Evolutionary conservation across 345 rosid species (phyloP).

Genomic region (Mallotus nudiflorus): DNA sequence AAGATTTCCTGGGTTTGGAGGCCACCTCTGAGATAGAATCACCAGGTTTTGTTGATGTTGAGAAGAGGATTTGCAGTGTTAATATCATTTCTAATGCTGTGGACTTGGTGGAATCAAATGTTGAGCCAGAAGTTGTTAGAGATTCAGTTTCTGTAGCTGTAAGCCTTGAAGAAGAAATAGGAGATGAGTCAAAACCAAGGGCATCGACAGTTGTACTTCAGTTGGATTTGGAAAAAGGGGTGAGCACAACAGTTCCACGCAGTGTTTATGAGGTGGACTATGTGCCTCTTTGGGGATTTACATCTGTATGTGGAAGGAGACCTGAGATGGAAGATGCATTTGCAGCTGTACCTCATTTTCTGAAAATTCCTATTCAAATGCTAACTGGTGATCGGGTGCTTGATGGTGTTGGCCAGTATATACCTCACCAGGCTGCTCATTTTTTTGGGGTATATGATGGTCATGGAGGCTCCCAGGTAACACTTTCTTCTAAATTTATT

Average conservation of each 20-base stretch:
- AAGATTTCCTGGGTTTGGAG: slow-evolving; percentile 54
- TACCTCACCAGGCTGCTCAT: slow-evolving; percentile 68
- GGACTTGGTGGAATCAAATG: slow-evolving; percentile 37
- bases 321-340: slow-evolving; percentile 98
- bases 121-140: slow-evolving; percentile 28
- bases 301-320: slow-evolving; percentile 81
- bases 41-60: slow-evolving; percentile 33
- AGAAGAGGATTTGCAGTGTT: slow-evolving; percentile 39
- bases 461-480: slow-evolving; percentile 94
- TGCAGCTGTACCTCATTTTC: slow-evolving; percentile 59
- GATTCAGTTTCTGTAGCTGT: slow-evolving; percentile 35
- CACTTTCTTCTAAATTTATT: not conserved
- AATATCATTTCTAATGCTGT: slow-evolving; percentile 41
- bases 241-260: slow-evolving; percentile 38
- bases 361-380: slow-evolving; percentile 76
- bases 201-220: slow-evolving; percentile 44
- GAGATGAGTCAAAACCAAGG: slow-evolving; percentile 34
- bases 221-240: slow-evolving; percentile 50
- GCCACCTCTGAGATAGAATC: slow-evolving; percentile 43
- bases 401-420: slow-evolving; percentile 55
- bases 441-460: slow-evolving; percentile 97
- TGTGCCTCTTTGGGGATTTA: slow-evolving; percentile 87
- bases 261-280: slow-evolving; percentile 88
- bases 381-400: slow-evolving; percentile 53
- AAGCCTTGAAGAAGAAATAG: slow-evolving; percentile 44